Conservation (phyloP, 441 rosid genomes). For the Populus tomentosa region DNA sequence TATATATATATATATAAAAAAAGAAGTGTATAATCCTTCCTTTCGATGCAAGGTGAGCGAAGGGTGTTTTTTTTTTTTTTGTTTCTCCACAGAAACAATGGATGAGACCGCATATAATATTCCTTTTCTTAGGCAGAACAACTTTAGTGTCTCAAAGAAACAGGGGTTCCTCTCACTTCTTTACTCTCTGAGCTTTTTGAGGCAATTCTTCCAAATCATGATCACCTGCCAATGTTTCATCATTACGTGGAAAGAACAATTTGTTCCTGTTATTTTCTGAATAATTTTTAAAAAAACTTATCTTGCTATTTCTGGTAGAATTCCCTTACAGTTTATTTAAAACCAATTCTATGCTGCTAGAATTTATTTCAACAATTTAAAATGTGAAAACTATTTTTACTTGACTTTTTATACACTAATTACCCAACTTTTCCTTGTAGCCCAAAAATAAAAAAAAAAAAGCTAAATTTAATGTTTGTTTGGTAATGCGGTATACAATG, state of each 20-base stretch:
- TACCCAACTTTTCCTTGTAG: too few species aligned
- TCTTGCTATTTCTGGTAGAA: conserved; percentile 26
- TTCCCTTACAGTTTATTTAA: not conserved
- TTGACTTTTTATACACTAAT: too few species aligned
- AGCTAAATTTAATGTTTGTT: too few species aligned
- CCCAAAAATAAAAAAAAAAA: too few species aligned
- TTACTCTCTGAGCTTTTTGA: conserved; percentile 14
- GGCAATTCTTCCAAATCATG: conserved; percentile 34
- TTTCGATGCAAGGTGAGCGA: not conserved
- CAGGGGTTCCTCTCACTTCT: conserved; percentile 8
- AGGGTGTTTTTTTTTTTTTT: not conserved
- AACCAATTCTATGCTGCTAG: too few species aligned
- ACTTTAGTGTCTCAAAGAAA: conserved; percentile 11
- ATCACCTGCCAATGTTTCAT: conserved; percentile 37
- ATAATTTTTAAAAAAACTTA: not conserved
- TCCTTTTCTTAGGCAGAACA: conserved; percentile 6
- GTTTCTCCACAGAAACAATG: not conserved
- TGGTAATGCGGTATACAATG: too few species aligned
- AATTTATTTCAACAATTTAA: too few species aligned
- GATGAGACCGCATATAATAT: not conserved
- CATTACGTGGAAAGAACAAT: conserved; percentile 31
- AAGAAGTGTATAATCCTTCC: not conserved
- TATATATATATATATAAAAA: too few species aligned
- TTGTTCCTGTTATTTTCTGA: conserved; percentile 15
- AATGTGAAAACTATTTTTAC: too few species aligned